A percentile compares a stretch with the other conserved stretches of the same genome.
Evolutionary conservation across 2,329 filamentous ascomycete species (phyloP).

Genomic region (Pseudocercospora fuligena): DNA sequence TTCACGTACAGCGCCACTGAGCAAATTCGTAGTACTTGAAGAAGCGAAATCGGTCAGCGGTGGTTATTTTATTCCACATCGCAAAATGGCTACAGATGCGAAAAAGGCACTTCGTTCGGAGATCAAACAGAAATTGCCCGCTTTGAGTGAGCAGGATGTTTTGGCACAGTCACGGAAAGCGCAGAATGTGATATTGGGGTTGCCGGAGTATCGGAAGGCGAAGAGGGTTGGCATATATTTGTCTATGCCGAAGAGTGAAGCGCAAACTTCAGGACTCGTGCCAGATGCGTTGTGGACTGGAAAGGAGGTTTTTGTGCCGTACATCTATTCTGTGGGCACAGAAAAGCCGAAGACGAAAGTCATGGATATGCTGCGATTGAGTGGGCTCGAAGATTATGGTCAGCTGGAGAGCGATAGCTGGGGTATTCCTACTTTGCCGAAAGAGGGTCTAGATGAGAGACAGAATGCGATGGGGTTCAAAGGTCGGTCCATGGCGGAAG

Average conservation of each 20-base stretch:
- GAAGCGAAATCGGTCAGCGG: neutral
- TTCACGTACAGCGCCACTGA: neutral
- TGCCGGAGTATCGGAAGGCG: conserved; percentile 77
- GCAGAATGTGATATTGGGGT: conserved; percentile 66
- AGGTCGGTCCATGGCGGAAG: conserved; percentile 51
- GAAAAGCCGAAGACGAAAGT: conserved; percentile 59
- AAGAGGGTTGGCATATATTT: conserved; percentile 82
- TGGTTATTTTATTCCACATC: neutral
- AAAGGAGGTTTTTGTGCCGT: conserved; percentile 91
- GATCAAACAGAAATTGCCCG: conserved; percentile 70
- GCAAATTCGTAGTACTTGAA: neutral
- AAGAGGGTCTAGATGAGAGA: conserved; percentile 66
- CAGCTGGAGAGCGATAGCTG: conserved; percentile 78
- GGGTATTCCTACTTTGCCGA: conserved; percentile 88
- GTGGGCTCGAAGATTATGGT: conserved; percentile 76
- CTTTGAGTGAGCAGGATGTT: conserved; percentile 66
- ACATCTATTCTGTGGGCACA: conserved; percentile 56
- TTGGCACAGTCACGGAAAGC: conserved; percentile 72
- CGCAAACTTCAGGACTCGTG: conserved; percentile 83
- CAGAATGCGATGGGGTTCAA: conserved; percentile 74
- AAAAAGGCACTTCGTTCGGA: conserved; percentile 76
- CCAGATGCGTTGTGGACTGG: conserved; percentile 75
- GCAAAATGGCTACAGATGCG: conserved; percentile 46
- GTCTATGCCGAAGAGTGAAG: conserved; percentile 87
- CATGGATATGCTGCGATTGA: conserved; percentile 94